Percentiles rank a stretch among this genome's conserved stretches.
These are phyloP conservation scores for Neurospora sp. DNA, from an alignment of 495 filamentous ascomycete genomes.

Conservation along the genomic window DNA sequence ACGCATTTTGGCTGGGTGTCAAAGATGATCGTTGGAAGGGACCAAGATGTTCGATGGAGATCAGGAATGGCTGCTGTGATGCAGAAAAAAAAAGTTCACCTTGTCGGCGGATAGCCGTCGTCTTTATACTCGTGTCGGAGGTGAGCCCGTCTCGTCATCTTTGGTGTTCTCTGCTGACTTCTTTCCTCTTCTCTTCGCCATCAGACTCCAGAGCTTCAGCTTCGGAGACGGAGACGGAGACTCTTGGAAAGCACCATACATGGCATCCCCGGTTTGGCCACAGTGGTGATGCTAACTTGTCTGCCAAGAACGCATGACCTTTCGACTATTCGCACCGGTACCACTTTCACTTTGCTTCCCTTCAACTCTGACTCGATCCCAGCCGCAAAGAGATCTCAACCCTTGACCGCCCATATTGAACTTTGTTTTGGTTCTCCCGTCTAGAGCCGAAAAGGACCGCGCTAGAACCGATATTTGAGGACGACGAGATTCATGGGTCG, in stretches of 20 bases:
- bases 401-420: not conserved
- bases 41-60: slow-evolving; percentile 2
- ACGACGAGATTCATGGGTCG: slow-evolving; percentile 10
- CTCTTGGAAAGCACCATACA: not conserved
- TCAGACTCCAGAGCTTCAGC: not conserved
- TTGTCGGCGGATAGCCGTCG: slow-evolving; percentile 14
- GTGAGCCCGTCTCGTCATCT: not conserved
- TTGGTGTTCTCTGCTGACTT: not conserved
- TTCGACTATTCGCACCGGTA: not conserved
- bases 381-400: not conserved
- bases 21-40: not conserved
- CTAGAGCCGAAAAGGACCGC: not conserved
- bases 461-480: not conserved
- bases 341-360: not conserved
- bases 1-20: slow-evolving; percentile 30
- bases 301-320: not conserved
- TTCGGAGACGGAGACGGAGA: not conserved
- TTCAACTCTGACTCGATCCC: not conserved
- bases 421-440: not conserved
- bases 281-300: not conserved
- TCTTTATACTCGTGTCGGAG: slow-evolving; percentile 24
- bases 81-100: slow-evolving; percentile 18
- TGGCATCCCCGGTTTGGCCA: not conserved
- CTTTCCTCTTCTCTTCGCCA: not conserved
- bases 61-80: slow-evolving; percentile 12